Evolutionary conservation across 2,329 filamentous ascomycete genomes (phyloP).

Genomic region (Pseudohalonectria lignicola): DNA sequence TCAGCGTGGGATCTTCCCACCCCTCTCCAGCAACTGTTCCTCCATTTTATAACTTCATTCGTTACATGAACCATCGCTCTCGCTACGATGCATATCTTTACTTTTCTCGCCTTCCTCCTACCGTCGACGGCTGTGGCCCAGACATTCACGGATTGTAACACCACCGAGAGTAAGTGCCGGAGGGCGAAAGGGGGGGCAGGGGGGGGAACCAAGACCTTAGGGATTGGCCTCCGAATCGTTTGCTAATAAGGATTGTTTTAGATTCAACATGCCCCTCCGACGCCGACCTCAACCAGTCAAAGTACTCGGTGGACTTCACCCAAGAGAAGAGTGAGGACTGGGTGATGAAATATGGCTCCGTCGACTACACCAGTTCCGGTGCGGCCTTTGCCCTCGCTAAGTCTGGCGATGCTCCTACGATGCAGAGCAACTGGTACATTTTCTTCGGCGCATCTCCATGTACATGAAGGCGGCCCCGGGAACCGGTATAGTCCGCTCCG

Average conservation of each 20-base stretch:
- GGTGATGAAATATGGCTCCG: slow-evolving; percentile 27
- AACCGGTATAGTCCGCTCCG: slow-evolving; percentile 65
- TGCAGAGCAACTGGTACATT: slow-evolving; percentile 72
- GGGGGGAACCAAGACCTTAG: too few relatives aligned
- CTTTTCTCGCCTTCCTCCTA: too few relatives aligned
- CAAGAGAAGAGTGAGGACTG: slow-evolving; percentile 64
- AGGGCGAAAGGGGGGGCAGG: too few relatives aligned
- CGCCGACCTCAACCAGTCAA: slow-evolving; percentile 59
- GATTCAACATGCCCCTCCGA: slow-evolving; percentile 67
- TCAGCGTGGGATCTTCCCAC: too few relatives aligned
- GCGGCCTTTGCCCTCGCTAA: slow-evolving; percentile 62
- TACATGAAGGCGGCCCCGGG: slow-evolving; percentile 67
- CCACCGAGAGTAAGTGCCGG: slow-evolving; percentile 49
- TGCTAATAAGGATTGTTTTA: too few relatives aligned
- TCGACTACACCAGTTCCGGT: slow-evolving; percentile 35
- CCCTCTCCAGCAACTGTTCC: too few relatives aligned
- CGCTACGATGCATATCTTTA: too few relatives aligned
- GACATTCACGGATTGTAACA: slow-evolving; percentile 46
- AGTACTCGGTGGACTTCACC: slow-evolving; percentile 45
- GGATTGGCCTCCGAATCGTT: too few relatives aligned
- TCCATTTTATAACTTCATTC: too few relatives aligned
- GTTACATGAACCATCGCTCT: too few relatives aligned
- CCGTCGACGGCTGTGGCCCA: slow-evolving; percentile 39
- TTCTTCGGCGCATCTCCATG: slow-evolving; percentile 74
- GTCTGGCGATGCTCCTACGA: slow-evolving; percentile 65